A percentile compares a stretch with the other conserved stretches of the same genome.
phyloP scores from a whole-genome alignment of 768 basidiomycete genomes.

The Rhodosporidiobolus sp. region DNA sequence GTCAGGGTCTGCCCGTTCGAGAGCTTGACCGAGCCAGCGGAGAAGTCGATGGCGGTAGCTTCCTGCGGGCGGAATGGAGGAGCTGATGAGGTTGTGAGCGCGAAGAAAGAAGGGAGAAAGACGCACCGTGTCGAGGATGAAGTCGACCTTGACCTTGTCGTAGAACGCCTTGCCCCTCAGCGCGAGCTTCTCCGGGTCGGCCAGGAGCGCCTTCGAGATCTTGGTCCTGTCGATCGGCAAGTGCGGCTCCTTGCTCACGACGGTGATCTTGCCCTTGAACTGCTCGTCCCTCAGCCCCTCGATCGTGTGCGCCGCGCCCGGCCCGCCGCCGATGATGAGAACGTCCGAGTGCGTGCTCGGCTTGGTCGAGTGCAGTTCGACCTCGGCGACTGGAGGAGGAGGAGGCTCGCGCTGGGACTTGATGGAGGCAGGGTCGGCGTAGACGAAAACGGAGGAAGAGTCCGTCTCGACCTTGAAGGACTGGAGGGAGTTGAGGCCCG shows the following conservation, averaged over 20 bases:
- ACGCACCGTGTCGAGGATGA: slow-evolving; percentile 62
- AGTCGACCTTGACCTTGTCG: slow-evolving; percentile 60
- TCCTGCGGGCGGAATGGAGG: slow-evolving; percentile 47
- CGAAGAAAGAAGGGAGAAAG: neutral
- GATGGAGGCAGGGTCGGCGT: slow-evolving; percentile 25
- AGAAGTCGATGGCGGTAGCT: slow-evolving; percentile 67
- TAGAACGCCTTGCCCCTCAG: slow-evolving; percentile 69
- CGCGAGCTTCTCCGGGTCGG: slow-evolving; percentile 72
- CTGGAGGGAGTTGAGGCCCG: slow-evolving; percentile 74
- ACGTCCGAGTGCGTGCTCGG: slow-evolving; percentile 53
- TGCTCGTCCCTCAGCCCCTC: slow-evolving; percentile 59
- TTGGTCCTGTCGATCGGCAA: slow-evolving; percentile 87
- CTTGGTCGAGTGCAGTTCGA: slow-evolving; percentile 48
- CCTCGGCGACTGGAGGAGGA: slow-evolving; percentile 23
- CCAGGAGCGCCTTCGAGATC: slow-evolving; percentile 78
- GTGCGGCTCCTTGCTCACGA: slow-evolving; percentile 72
- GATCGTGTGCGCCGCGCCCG: slow-evolving; percentile 69
- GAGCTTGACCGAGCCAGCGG: slow-evolving; percentile 62
- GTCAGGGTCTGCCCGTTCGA: slow-evolving; percentile 61
- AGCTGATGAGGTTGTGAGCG: too few relatives aligned
- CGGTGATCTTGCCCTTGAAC: slow-evolving; percentile 69
- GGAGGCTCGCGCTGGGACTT: slow-evolving; percentile 15
- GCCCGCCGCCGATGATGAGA: slow-evolving; percentile 81
- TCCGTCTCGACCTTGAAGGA: slow-evolving; percentile 58
- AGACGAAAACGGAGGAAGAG: slow-evolving; percentile 30